phyloP scores from a whole-genome alignment of 2,329 filamentous ascomycete genomes.

The Sporothrix pallida region DNA sequence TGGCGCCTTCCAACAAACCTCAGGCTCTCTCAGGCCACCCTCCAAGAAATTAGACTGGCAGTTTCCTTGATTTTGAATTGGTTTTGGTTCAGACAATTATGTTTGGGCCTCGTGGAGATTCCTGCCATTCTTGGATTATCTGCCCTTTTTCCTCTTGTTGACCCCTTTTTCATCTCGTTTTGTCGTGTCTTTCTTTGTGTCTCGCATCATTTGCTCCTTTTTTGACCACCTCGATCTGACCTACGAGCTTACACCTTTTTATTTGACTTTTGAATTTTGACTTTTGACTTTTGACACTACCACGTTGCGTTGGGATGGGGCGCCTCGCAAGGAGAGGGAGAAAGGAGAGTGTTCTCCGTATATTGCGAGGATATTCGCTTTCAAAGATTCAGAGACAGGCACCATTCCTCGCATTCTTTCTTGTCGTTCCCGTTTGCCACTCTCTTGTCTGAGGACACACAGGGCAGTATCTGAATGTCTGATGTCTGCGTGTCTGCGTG shows the following conservation, averaged over 20 bases:
- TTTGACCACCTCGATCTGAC: too few relatives aligned
- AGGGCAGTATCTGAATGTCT: not conserved
- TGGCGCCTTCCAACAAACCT: not conserved
- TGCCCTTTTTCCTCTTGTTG: not conserved
- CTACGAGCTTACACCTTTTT: not conserved
- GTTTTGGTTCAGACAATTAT: not conserved
- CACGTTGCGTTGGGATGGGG: not conserved
- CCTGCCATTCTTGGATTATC: not conserved
- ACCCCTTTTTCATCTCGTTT: not conserved
- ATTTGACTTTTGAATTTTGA: not conserved
- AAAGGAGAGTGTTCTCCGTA: not conserved
- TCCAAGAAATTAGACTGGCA: not conserved
- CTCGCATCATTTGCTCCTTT: not conserved
- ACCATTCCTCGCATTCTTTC: not conserved
- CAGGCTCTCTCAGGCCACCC: not conserved
- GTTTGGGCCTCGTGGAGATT: not conserved
- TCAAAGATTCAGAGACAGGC: not conserved
- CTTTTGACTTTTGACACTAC: conserved; percentile 2
- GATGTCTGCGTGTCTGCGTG: not conserved
- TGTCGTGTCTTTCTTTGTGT: not conserved
- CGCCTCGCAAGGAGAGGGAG: not conserved
- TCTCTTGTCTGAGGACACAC: not conserved
- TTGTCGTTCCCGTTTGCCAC: too few relatives aligned
- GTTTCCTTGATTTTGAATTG: not conserved
- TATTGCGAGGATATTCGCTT: not conserved